phyloP scores from a whole-genome alignment of 257 asterid genomes.

The Lavandula angustifolia region DNA sequence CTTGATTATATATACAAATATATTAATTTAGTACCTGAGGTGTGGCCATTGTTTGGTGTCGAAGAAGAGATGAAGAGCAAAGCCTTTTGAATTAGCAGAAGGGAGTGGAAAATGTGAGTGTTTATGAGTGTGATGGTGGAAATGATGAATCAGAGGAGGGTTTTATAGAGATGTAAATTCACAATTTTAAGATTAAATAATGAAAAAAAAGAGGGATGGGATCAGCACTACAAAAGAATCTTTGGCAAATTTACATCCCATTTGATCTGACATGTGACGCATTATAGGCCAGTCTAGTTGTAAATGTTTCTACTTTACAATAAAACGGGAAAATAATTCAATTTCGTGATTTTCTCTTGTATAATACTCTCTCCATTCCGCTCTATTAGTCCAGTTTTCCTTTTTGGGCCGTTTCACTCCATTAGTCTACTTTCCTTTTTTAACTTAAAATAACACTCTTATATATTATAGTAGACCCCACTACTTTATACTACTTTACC shows the following conservation, averaged over 20 bases:
- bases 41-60: conserved; percentile 53
- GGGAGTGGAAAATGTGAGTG: background rate
- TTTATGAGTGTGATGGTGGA: conserved; percentile 41
- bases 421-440: too few species aligned
- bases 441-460: too few species aligned
- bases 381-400: too few species aligned
- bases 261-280: conserved; percentile 25
- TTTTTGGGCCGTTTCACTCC: too few species aligned
- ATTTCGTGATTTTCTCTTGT: background rate
- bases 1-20: too few species aligned
- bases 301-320: conserved; percentile 41
- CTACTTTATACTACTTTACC: too few species aligned
- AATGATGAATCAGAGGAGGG: conserved; percentile 34
- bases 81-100: background rate
- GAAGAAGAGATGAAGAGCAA: background rate
- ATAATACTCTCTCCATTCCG: too few species aligned
- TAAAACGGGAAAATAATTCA: background rate
- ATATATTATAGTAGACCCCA: too few species aligned
- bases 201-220: conserved; percentile 5
- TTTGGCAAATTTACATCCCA: conserved; percentile 27
- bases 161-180: conserved; percentile 50
- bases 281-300: conserved; percentile 53
- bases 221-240: conserved; percentile 16
- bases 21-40: conserved; percentile 45
- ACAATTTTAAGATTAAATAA: conserved; percentile 18